These are phyloP conservation scores for Dictyostelium citrinum DNA, from an alignment of 78 protist species.

Conservation along the genomic window DNA sequence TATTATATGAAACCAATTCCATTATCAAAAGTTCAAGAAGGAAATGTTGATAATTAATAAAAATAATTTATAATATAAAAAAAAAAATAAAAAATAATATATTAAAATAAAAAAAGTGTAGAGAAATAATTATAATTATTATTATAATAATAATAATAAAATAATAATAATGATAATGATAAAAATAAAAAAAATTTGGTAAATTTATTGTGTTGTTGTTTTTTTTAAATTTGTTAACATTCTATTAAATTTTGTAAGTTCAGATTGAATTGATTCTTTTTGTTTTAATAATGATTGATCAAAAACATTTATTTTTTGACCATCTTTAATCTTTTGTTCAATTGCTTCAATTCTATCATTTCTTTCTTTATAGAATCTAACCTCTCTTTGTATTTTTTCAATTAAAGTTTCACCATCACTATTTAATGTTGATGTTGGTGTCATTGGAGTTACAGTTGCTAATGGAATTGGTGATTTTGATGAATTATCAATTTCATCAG, in stretches of 20 bases:
- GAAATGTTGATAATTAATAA: constrained; percentile 12
- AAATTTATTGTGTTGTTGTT: background rate
- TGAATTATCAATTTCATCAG: background rate
- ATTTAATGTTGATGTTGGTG: background rate
- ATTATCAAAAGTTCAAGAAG: constrained; percentile 10
- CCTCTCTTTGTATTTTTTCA: background rate
- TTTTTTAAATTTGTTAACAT: background rate
- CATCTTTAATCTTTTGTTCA: background rate
- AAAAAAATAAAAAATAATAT: background rate
- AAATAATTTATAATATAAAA: background rate
- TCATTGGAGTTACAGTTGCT: background rate
- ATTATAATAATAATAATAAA: background rate
- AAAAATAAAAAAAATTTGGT: background rate
- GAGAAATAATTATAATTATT: too few species aligned
- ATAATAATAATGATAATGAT: background rate
- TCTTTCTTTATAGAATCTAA: background rate
- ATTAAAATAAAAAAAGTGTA: background rate
- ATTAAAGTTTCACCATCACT: background rate
- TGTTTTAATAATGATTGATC: background rate
- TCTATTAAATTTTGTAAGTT: background rate
- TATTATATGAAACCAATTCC: constrained; percentile 49
- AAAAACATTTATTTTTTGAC: background rate
- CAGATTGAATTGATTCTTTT: background rate
- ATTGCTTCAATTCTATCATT: background rate
- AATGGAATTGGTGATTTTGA: background rate